These are phyloP conservation scores for Boletus fagicola DNA, from an alignment of 768 basidiomycete genomes.

Conservation along the genomic window DNA sequence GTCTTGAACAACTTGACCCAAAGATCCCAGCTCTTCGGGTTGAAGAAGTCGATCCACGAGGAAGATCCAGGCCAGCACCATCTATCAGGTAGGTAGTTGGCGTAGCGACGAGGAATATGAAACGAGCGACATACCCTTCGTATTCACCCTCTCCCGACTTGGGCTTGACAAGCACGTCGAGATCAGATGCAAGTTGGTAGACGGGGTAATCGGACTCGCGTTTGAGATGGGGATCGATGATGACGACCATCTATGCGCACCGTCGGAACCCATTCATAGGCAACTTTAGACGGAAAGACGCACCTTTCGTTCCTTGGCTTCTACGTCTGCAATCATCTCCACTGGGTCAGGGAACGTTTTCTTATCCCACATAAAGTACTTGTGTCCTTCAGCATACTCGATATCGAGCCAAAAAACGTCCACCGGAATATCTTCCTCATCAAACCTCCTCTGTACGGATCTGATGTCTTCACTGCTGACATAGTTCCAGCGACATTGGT, in stretches of 20 bases:
- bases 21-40: slow-evolving; percentile 85
- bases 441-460: slow-evolving; percentile 81
- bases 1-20: slow-evolving; percentile 85
- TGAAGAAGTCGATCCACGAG: slow-evolving; percentile 98
- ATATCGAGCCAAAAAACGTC: slow-evolving; percentile 99
- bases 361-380: slow-evolving; percentile 96
- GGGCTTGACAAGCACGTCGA: slow-evolving; percentile 79
- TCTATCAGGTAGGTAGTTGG: slow-evolving; percentile 1
- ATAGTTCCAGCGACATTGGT: slow-evolving; percentile 99
- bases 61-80: slow-evolving; percentile 99
- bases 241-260: slow-evolving; percentile 83
- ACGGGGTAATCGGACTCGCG: slow-evolving; percentile 75
- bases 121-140: slow-evolving; percentile 54
- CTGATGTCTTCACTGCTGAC: slow-evolving; percentile 86
- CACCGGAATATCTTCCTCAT: slow-evolving; percentile 91
- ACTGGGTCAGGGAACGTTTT: slow-evolving; percentile 93
- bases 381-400: slow-evolving; percentile 90
- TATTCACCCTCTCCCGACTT: slow-evolving; percentile 80
- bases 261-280: neutral
- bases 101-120: neutral
- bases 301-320: slow-evolving; percentile 82
- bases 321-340: slow-evolving; percentile 89
- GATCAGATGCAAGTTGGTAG: slow-evolving; percentile 80
- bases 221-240: slow-evolving; percentile 96
- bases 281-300: neutral